Percentiles rank a stretch among this genome's conserved stretches.
Evolutionary conservation across 208 protist species (phyloP).

Genomic region (Crithidia acanthocephali): DNA sequence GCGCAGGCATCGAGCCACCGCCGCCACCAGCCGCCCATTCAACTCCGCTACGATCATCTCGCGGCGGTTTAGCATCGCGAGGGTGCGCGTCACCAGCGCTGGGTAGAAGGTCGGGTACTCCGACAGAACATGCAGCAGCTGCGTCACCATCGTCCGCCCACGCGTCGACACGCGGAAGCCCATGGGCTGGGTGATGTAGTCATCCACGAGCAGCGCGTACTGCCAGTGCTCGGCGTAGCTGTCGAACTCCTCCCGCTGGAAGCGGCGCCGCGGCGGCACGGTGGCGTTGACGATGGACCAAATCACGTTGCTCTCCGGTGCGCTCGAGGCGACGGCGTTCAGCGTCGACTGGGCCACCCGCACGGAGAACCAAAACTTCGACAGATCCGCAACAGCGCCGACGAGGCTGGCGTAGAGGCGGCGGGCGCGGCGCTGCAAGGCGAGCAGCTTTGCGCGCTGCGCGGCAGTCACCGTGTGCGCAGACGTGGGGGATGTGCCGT

Average conservation of each 20-base stretch:
- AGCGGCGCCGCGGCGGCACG: slow-evolving; percentile 61
- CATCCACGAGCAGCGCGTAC: slow-evolving; percentile 75
- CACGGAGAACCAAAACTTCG: slow-evolving; percentile 44
- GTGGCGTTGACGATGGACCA: slow-evolving; percentile 54
- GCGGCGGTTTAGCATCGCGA: slow-evolving; percentile 51
- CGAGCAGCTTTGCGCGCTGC: neutral
- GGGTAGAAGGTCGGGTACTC: slow-evolving; percentile 73
- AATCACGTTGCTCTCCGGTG: slow-evolving; percentile 34
- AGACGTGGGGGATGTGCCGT: neutral
- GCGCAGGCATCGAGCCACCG: slow-evolving; percentile 56
- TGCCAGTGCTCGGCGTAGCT: slow-evolving; percentile 74
- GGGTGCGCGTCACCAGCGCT: slow-evolving; percentile 53
- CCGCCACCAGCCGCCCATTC: slow-evolving; percentile 52
- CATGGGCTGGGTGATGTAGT: slow-evolving; percentile 73
- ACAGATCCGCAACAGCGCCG: slow-evolving; percentile 76
- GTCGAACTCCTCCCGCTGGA: slow-evolving; percentile 54
- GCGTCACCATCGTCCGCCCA: slow-evolving; percentile 56
- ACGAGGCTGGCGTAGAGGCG: slow-evolving; percentile 56
- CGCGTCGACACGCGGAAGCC: slow-evolving; percentile 31
- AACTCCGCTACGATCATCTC: slow-evolving; percentile 59
- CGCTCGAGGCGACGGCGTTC: slow-evolving; percentile 31
- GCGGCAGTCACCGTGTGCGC: neutral
- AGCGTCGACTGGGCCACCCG: slow-evolving; percentile 30
- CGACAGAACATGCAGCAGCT: slow-evolving; percentile 67
- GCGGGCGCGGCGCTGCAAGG: slow-evolving; percentile 19